These are phyloP conservation scores for Entomortierella lignicola DNA, from an alignment of 192 early-diverging fungal genomes.

Conservation along the genomic window DNA sequence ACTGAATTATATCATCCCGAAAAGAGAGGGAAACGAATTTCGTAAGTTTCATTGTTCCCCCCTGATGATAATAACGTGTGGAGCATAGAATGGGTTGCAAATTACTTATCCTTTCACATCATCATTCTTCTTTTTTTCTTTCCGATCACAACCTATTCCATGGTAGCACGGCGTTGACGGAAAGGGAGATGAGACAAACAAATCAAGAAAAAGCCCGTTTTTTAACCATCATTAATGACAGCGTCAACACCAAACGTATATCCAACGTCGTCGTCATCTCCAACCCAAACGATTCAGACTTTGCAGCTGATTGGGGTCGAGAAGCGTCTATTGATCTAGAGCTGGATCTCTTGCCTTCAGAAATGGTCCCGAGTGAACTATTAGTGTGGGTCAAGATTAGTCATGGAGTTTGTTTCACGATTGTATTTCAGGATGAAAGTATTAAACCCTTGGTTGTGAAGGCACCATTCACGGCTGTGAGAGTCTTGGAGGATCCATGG, in stretches of 20 bases:
- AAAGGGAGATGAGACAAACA: no score
- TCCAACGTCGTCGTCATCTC: background rate
- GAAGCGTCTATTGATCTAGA: conserved; percentile 16
- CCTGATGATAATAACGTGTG: background rate
- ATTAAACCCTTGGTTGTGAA: conserved; percentile 11
- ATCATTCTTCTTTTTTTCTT: background rate
- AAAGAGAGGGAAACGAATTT: conserved; percentile 11
- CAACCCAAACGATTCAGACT: conserved; percentile 10
- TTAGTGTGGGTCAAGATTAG: conserved; percentile 8
- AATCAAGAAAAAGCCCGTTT: no score
- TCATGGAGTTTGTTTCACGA: conserved; percentile 4
- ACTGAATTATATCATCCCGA: background rate
- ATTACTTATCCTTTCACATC: background rate
- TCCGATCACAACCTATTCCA: no score
- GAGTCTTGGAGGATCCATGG: background rate
- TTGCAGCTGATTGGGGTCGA: conserved; percentile 16
- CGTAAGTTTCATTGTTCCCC: no score
- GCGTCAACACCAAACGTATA: background rate
- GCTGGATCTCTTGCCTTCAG: background rate
- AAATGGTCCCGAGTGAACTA: conserved; percentile 8
- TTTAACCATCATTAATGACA: background rate
- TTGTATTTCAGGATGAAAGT: conserved; percentile 9
- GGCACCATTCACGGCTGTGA: conserved; percentile 2
- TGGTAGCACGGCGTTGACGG: no score
- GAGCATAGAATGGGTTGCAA: no score